Evolutionary conservation across 495 filamentous ascomycete genomes (phyloP).

Genomic region (Pseudoneurospora amorphoporcata): DNA sequence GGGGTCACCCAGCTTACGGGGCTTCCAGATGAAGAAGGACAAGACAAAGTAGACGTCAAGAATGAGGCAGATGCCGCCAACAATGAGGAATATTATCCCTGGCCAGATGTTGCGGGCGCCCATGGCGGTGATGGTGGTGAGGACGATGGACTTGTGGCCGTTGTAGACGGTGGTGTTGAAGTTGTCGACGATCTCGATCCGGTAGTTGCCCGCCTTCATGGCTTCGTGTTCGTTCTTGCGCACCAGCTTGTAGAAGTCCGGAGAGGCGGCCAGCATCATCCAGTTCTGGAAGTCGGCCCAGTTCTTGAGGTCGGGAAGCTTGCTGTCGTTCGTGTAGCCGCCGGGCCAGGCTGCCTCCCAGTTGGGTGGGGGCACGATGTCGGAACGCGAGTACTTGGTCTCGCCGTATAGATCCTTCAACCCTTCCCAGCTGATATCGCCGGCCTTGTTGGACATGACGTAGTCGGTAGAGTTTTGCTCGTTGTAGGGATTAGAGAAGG

Average conservation of each 20-base stretch:
- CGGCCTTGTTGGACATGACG: slow-evolving; percentile 56
- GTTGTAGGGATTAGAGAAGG: slow-evolving; percentile 56
- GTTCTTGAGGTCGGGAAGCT: slow-evolving; percentile 55
- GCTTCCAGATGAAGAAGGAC: slow-evolving; percentile 75
- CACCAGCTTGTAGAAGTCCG: slow-evolving; percentile 87
- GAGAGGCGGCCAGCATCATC: slow-evolving; percentile 97
- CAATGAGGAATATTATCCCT: slow-evolving; percentile 90
- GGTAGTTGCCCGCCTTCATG: slow-evolving; percentile 63
- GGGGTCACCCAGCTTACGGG: slow-evolving; percentile 95
- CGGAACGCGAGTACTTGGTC: slow-evolving; percentile 47
- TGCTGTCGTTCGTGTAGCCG: slow-evolving; percentile 51
- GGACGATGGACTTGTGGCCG: slow-evolving; percentile 87
- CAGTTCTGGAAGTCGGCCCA: slow-evolving; percentile 90
- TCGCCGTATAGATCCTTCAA: slow-evolving; percentile 66
- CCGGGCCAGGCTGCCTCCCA: slow-evolving; percentile 59
- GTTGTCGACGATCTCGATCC: slow-evolving; percentile 41
- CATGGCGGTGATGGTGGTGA: slow-evolving; percentile 89
- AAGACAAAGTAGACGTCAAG: slow-evolving; percentile 80
- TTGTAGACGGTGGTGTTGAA: slow-evolving; percentile 75
- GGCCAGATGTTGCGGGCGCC: slow-evolving; percentile 94
- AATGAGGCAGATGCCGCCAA: slow-evolving; percentile 84
- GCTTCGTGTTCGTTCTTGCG: slow-evolving; percentile 61
- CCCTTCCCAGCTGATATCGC: slow-evolving; percentile 69
- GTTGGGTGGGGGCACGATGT: slow-evolving; percentile 76
- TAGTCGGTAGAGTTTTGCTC: slow-evolving; percentile 36